phyloP scores from a whole-genome alignment of 257 asterid genomes.

The Rehmannia glutinosa region DNA sequence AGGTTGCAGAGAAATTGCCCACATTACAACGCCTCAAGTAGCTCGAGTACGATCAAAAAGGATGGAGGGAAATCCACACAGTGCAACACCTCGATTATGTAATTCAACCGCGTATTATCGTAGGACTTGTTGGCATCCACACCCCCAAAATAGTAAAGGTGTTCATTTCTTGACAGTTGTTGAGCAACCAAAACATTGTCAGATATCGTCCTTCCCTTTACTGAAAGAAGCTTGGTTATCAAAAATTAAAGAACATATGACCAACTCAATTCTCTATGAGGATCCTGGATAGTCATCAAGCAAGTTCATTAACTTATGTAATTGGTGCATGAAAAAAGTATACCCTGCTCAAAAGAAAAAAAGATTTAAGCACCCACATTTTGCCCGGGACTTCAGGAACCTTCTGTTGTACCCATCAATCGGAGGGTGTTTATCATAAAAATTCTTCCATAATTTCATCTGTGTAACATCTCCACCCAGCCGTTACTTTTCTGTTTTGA shows the following conservation, averaged over 20 bases:
- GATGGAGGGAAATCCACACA: background rate
- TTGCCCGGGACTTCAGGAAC: background rate
- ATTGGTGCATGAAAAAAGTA: background rate
- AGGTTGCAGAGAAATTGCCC: background rate
- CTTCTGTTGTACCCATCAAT: slow-evolving; percentile 4
- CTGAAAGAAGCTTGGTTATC: slow-evolving; percentile 1
- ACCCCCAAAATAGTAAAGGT: slow-evolving; percentile 4
- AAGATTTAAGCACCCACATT: slow-evolving; percentile 7
- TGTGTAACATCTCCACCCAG: background rate
- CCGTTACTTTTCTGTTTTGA: background rate
- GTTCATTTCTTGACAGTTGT: background rate
- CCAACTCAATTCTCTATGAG: slow-evolving; percentile 2
- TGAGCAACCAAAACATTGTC: background rate
- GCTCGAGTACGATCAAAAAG: background rate
- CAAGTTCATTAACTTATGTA: background rate
- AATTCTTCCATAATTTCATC: background rate
- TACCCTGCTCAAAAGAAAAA: background rate
- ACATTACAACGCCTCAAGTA: background rate
- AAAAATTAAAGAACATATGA: background rate
- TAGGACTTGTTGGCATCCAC: background rate
- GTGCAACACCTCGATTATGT: background rate
- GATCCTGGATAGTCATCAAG: background rate
- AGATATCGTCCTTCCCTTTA: background rate
- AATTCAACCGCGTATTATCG: background rate
- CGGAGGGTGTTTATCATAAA: background rate